A percentile compares a stretch with the other conserved stretches of the same genome.
phyloP scores from a whole-genome alignment of 2,329 filamentous ascomycete species.

The Orbilia quercus region DNA sequence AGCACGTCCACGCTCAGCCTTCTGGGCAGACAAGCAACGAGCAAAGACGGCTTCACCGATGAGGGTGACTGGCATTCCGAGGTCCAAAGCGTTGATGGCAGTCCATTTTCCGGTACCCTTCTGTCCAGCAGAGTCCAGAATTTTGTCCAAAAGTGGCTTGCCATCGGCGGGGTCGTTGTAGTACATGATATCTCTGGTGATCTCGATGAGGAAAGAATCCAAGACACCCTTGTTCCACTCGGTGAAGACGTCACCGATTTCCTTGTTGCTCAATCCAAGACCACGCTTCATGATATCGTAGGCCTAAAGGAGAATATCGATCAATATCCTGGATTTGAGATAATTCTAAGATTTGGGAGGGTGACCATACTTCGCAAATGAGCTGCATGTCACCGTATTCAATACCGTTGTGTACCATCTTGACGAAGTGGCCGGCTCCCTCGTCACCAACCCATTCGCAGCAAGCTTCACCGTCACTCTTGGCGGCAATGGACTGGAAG shows the following conservation, averaged over 20 bases:
- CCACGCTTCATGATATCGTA: constrained; percentile 99
- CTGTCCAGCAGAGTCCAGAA: constrained; percentile 96
- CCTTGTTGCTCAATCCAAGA: constrained; percentile 86
- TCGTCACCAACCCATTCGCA: constrained; percentile 99
- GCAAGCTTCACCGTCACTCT: constrained; percentile 96
- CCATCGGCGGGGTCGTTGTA: constrained; percentile 91
- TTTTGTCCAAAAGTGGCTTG: constrained; percentile 94
- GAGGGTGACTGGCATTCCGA: constrained; percentile 97
- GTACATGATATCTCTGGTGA: constrained; percentile 98
- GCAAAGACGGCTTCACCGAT: constrained; percentile 97
- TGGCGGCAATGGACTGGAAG: constrained; percentile 96
- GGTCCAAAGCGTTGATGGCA: constrained; percentile 97
- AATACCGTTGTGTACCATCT: constrained; percentile 99
- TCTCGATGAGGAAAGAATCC: constrained; percentile 99
- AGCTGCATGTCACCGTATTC: constrained; percentile 99
- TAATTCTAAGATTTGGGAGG: too few species aligned
- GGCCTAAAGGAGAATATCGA: constrained; percentile 70
- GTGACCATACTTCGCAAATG: constrained; percentile 96
- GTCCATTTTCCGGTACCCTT: constrained; percentile 99
- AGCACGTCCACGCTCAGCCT: constrained; percentile 88
- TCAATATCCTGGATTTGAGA: constrained; percentile 13
- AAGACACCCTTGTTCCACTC: constrained; percentile 99
- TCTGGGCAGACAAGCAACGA: constrained; percentile 92
- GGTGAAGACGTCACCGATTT: constrained; percentile 92
- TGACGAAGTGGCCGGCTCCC: constrained; percentile 99